These are phyloP conservation scores for Ceratocystis lukuohia DNA, from an alignment of 2,329 filamentous ascomycete genomes.

Conservation along the genomic window DNA sequence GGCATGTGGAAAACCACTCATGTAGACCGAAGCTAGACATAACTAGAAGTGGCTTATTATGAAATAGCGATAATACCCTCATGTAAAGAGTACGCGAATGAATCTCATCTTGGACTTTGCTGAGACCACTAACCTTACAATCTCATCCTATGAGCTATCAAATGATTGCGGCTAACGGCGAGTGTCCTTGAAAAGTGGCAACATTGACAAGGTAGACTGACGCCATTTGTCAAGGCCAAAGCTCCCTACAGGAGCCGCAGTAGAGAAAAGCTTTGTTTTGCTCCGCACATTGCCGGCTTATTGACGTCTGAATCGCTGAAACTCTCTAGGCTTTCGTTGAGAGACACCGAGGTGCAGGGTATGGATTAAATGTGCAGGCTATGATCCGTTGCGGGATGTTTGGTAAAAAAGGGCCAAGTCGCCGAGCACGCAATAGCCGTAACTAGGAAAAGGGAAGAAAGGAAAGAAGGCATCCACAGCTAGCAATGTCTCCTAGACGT, in stretches of 20 bases:
- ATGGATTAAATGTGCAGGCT: background rate
- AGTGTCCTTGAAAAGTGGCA: slow-evolving; percentile 21
- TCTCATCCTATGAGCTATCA: background rate
- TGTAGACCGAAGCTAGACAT: background rate
- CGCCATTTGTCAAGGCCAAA: slow-evolving; percentile 11
- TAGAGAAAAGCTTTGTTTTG: background rate
- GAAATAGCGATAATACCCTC: no score
- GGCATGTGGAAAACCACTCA: background rate
- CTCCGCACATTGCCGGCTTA: background rate
- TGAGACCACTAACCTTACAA: background rate
- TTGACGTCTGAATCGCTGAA: background rate
- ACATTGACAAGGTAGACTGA: slow-evolving; percentile 15
- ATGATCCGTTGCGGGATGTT: slow-evolving; percentile 1
- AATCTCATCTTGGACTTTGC: no score
- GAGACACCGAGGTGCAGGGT: background rate
- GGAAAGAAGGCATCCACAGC: background rate
- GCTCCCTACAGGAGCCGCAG: background rate
- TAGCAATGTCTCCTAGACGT: background rate
- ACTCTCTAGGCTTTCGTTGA: background rate
- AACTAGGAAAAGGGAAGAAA: background rate
- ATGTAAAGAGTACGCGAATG: no score
- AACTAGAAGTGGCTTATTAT: background rate
- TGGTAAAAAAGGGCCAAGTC: slow-evolving; percentile 7
- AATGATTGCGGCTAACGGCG: background rate
- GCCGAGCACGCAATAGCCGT: slow-evolving; percentile 18